Evolutionary conservation across 371 early-diverging fungal genomes (phyloP).

Genomic region (Haplosporangium sp.): DNA sequence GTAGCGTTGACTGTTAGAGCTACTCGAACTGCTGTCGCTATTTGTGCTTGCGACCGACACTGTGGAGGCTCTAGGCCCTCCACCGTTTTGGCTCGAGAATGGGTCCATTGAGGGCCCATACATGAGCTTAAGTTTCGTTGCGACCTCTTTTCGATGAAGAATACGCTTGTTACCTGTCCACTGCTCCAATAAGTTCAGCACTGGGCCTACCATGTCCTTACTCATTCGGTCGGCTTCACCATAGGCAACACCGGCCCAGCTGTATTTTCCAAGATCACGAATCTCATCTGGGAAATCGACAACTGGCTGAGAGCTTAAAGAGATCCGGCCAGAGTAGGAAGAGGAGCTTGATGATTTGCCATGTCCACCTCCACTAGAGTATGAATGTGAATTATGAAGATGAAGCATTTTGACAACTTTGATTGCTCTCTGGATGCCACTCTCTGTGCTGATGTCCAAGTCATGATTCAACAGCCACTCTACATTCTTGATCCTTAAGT

Average conservation of each 20-base stretch:
- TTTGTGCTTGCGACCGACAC: constrained; percentile 39
- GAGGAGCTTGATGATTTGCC: constrained; percentile 15
- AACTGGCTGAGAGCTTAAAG: background rate
- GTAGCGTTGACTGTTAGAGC: constrained; percentile 9
- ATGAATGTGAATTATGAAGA: background rate
- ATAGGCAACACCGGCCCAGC: constrained; percentile 53
- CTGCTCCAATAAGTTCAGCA: constrained; percentile 30
- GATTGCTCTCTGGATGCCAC: constrained; percentile 45
- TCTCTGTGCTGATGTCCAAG: constrained; percentile 48
- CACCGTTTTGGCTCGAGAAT: constrained; percentile 1
- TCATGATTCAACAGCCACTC: constrained; percentile 55
- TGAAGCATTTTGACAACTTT: constrained; percentile 46
- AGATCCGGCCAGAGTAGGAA: background rate
- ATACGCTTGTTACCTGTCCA: constrained; percentile 44
- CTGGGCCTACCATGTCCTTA: constrained; percentile 45
- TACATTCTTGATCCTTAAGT: constrained; percentile 50
- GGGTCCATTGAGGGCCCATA: constrained; percentile 38
- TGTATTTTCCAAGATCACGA: constrained; percentile 49
- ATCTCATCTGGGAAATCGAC: constrained; percentile 28
- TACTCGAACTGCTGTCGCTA: constrained; percentile 27
- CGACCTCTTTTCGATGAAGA: constrained; percentile 36
- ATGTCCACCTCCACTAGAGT: constrained; percentile 15
- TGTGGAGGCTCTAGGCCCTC: constrained; percentile 8
- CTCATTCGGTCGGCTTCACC: constrained; percentile 51
- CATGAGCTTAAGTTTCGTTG: constrained; percentile 53